A percentile compares a stretch with the other conserved stretches of the same genome.
phyloP scores from a whole-genome alignment of 192 early-diverging fungal genomes.

The Linnemannia exigua region DNA sequence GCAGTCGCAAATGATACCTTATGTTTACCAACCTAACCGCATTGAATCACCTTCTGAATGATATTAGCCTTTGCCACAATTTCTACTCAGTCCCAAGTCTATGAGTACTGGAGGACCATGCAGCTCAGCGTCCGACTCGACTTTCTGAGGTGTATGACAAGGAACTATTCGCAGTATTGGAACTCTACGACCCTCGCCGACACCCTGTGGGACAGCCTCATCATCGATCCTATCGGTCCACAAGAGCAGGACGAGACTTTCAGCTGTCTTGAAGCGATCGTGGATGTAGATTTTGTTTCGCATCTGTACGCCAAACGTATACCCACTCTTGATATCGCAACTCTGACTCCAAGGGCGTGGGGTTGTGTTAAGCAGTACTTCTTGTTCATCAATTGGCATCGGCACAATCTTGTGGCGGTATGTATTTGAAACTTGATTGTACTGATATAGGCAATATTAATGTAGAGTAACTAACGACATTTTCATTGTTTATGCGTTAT shows the following conservation, averaged over 20 bases:
- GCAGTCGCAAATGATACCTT: background rate
- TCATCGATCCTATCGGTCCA: constrained; percentile 58
- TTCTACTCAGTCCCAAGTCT: constrained; percentile 11
- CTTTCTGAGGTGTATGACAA: constrained; percentile 54
- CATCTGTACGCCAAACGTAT: constrained; percentile 57
- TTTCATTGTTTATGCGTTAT: constrained; percentile 12
- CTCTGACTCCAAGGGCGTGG: constrained; percentile 54
- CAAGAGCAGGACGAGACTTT: constrained; percentile 62
- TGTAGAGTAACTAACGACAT: background rate
- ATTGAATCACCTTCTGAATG: background rate
- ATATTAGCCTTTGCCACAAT: constrained; percentile 28
- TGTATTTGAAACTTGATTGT: background rate
- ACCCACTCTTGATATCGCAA: constrained; percentile 52
- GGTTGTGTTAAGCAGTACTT: constrained; percentile 58
- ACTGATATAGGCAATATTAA: background rate
- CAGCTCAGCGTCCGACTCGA: constrained; percentile 47
- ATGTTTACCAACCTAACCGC: background rate
- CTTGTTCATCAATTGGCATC: constrained; percentile 55
- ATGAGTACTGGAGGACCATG: constrained; percentile 31
- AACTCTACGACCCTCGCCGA: constrained; percentile 56
- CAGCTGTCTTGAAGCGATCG: constrained; percentile 53
- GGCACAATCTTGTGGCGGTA: constrained; percentile 40
- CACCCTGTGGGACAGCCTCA: constrained; percentile 59
- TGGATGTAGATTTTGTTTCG: constrained; percentile 48
- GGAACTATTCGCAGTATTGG: constrained; percentile 45